These are phyloP conservation scores for Saturnispora sekii DNA, from an alignment of 805 yeast species.

Conservation along the genomic window DNA sequence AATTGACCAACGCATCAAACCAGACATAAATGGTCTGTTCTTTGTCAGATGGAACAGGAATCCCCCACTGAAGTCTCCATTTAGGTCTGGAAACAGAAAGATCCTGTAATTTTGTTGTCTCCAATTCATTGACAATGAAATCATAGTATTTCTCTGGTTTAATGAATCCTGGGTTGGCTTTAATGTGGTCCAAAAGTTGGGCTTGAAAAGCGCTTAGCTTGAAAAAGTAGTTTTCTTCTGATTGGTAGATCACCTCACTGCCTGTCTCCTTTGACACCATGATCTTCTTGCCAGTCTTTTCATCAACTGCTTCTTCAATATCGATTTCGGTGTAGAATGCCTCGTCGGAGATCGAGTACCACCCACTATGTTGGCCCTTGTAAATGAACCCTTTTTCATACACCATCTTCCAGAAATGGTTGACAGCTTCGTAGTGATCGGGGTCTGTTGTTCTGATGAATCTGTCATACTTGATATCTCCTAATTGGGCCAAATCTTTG, in stretches of 20 bases:
- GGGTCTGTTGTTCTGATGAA: conserved; percentile 86
- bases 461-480: conserved; percentile 54
- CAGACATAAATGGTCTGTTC: conserved; percentile 85
- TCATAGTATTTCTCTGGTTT: conserved; percentile 49
- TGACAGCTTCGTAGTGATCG: conserved; percentile 64
- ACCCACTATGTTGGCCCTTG: conserved; percentile 78
- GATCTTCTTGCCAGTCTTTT: conserved; percentile 23
- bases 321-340: conserved; percentile 84
- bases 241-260: conserved; percentile 62
- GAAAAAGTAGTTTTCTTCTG: conserved; percentile 85
- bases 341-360: conserved; percentile 94
- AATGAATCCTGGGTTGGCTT: conserved; percentile 48
- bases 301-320: conserved; percentile 35
- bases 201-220: conserved; percentile 53
- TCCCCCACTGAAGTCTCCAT: conserved; percentile 77
- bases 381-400: conserved; percentile 56
- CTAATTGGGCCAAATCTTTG: conserved; percentile 46
- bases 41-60: conserved; percentile 72
- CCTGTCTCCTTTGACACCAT: conserved; percentile 57
- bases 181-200: conserved; percentile 39
- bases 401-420: conserved; percentile 59
- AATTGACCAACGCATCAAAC: conserved; percentile 91
- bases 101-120: conserved; percentile 42
- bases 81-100: conserved; percentile 83
- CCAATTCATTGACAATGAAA: conserved; percentile 51